Evolutionary conservation across 2,329 filamentous ascomycete genomes (phyloP), one percentile per base, ranked within the genome.

Genomic region (Fusarium brachygibbosum): DNA sequence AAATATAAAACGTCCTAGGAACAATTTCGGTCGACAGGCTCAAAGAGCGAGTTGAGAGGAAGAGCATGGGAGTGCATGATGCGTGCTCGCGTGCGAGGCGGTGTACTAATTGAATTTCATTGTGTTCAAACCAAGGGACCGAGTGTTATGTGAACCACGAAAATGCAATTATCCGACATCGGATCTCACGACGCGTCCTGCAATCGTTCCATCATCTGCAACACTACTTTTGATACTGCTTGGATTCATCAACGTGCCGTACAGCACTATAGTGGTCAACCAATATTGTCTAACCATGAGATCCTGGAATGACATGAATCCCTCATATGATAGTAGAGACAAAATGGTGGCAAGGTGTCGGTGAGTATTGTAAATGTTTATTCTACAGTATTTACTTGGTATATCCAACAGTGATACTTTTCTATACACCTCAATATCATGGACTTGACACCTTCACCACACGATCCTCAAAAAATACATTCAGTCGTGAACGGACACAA

Each of bases 1-100:
- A 79, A 76, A 75, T 78, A 77, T 76, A 79, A 75, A 78, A 77
- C 70, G 70, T 76, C 72, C 70, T 76, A 77, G 67, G 68, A 68
- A 75, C 58, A 51, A 57, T 58, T 60, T 64, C 73, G 74, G 63
- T 70, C 58, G 42, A 66, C 57, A 56, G 70, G 72, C 60, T 73
- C 58, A 51, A 28, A 56, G 50, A 54, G 21, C 48, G 64, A 54
- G 56, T 42, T 58, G 38, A 50, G 58, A 55, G 34, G 40, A 56
- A 56, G 53, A 58, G 59, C 52, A 59, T 58, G 56, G 66, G 48
- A 58, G 58, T 65, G 57, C 45, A 53, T 56, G 53, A 63, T 58
- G 58, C 56, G 57, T 67, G 44, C 64, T 70, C 58, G 50, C 37
- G 31, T 65, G 60, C 56, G 60, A 68, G 68, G 53, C 56, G 51